Conservation (phyloP, 306 rosid species). For the Aeschynomene evenia region DNA sequence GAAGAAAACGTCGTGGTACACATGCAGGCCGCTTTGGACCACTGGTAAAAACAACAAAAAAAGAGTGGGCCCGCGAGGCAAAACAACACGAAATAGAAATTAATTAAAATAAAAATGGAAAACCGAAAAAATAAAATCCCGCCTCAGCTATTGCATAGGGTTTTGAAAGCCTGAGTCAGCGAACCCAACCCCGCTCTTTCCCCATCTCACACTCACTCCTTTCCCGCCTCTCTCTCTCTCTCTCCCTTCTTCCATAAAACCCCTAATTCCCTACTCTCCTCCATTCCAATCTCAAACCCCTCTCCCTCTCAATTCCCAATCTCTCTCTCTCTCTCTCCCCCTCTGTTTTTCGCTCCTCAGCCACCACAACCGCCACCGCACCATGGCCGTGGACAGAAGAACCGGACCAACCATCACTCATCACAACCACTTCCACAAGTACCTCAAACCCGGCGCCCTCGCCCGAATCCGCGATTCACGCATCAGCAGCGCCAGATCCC, state of each 20-base stretch:
- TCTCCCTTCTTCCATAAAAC: conserved; percentile 15
- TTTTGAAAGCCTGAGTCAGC: conserved; percentile 45
- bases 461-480: conserved; percentile 87
- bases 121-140: conserved; percentile 22
- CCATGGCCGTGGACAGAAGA: conserved; percentile 55
- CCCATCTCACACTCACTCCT: conserved; percentile 5
- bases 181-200: conserved; percentile 24
- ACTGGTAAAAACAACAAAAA: background rate
- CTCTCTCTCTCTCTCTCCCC: background rate
- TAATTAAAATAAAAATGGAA: background rate
- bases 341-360: background rate
- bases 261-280: conserved; percentile 22
- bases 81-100: background rate
- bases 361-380: too few relatives aligned
- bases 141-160: conserved; percentile 18
- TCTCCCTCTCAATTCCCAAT: background rate
- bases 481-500: conserved; percentile 71
- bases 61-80: background rate
- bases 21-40: background rate
- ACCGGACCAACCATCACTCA: conserved; percentile 34
- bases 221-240: conserved; percentile 45
- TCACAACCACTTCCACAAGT: conserved; percentile 51
- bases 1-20: background rate
- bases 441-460: conserved; percentile 84
- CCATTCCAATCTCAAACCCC: background rate